Evolutionary conservation across 805 yeast genomes (phyloP), one percentile per base, ranked within the genome.

Genomic region (Kodamaea sagamina): DNA sequence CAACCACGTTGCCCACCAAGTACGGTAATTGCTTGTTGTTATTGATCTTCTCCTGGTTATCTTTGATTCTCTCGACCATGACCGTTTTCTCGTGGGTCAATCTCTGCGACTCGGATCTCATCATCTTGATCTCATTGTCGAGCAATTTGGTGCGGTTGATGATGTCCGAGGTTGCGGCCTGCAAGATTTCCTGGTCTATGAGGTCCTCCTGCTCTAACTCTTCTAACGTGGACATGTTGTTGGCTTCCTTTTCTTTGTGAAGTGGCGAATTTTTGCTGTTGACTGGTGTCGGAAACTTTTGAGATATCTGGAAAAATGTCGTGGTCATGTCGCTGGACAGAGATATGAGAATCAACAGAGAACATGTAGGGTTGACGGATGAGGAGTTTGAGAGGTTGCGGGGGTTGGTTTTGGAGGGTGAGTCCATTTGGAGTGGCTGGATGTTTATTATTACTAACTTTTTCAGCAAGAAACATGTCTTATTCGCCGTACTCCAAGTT

Each of bases 11-110:
- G 18, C 97, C 97, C 39, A 93, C 99, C 44, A 93, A 72, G 58
- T 93, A 93, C 11, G 99, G 99, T 58, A 93, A 76, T 65, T 90
- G 97, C 67, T 85, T 87, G 67, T 93, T 93, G 63, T 93, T 92
- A 58, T 88, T 88, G 66, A 93, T 92, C 68, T 93, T 93, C 55
- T 92, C 97, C 62, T 86, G 89, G 69, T 93, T 93, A 58, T 93
- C 98, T 63, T 90, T 89, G 67, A 93, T 89, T 63, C 92, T 84
- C 53, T 89, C 97, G 43, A 81, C 68, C 97, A 92, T 93, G 39
- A 89, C 88, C 44, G 88, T 81, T 71, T 89, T 88, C 58, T 93
- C 99, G 68, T 93, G 98, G 31, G 86, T 78, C 46, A 93, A 73
- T 62, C 98, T 79, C 66, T 89, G 93, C 55, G 83, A 75, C 68